Evolutionary conservation across 306 rosid genomes (phyloP).

Genomic region (Ochetophila trinervis): DNA sequence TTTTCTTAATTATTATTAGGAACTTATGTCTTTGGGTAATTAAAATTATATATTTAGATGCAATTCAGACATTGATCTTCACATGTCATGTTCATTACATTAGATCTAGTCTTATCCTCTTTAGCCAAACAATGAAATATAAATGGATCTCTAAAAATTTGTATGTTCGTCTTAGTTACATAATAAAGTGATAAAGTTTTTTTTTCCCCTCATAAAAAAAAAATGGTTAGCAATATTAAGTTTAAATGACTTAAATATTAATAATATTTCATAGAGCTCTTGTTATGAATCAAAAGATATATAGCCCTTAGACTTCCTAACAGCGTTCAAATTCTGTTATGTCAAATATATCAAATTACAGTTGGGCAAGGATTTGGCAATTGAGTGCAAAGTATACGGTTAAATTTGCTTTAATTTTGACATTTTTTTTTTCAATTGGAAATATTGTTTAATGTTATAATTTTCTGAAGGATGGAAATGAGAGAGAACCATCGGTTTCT

Average conservation of each 20-base stretch:
- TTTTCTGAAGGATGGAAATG: slow-evolving; percentile 62
- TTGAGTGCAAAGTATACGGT: neutral
- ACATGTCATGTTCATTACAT: slow-evolving; percentile 17
- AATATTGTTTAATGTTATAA: slow-evolving; percentile 5
- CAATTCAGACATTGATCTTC: neutral
- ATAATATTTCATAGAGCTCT: slow-evolving; percentile 6
- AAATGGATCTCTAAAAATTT: too few relatives aligned
- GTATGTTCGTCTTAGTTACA: too few relatives aligned
- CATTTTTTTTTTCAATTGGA: neutral
- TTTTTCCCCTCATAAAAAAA: neutral
- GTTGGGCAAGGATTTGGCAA: slow-evolving; percentile 6
- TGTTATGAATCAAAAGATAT: slow-evolving; percentile 15
- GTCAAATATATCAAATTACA: slow-evolving; percentile 14
- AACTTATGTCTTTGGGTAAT: neutral
- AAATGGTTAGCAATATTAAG: slow-evolving; percentile 2
- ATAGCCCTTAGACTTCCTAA: slow-evolving; percentile 6
- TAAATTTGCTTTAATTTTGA: neutral
- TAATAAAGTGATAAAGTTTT: too few relatives aligned
- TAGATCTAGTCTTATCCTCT: neutral
- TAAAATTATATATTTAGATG: neutral
- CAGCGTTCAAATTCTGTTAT: neutral
- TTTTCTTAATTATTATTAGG: neutral
- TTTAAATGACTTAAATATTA: neutral
- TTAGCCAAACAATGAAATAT: slow-evolving; percentile 9
- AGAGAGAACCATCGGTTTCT: slow-evolving; percentile 42